phyloP scores from a whole-genome alignment of 208 protist genomes.

The Porcisia hertigi region DNA sequence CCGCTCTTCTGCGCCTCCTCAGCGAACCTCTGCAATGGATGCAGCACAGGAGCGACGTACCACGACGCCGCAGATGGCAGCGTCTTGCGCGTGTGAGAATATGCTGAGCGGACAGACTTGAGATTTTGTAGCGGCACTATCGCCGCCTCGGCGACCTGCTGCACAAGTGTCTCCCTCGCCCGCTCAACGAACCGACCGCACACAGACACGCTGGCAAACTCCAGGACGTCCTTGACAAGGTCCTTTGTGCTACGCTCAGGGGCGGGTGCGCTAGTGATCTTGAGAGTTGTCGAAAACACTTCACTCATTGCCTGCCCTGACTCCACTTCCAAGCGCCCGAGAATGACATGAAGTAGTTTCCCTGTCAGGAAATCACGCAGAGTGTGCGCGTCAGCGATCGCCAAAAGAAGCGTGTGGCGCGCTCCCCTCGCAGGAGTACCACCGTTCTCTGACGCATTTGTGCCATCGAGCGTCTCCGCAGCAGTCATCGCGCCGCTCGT shows the following conservation, averaged over 20 bases:
- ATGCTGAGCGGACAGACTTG: slow-evolving; percentile 70
- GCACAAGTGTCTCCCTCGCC: slow-evolving; percentile 29
- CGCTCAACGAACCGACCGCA: slow-evolving; percentile 31
- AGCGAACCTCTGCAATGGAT: slow-evolving; percentile 58
- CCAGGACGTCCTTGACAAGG: slow-evolving; percentile 23
- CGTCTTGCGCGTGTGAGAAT: slow-evolving; percentile 71
- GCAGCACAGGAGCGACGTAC: slow-evolving; percentile 60
- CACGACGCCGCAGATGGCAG: slow-evolving; percentile 70
- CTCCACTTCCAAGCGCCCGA: slow-evolving; percentile 6
- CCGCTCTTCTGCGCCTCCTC: slow-evolving; percentile 20
- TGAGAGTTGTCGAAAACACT: background rate
- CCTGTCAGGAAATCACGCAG: slow-evolving; percentile 22
- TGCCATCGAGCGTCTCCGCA: background rate
- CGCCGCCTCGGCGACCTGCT: slow-evolving; percentile 40
- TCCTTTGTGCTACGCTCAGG: slow-evolving; percentile 17
- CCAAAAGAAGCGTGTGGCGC: slow-evolving; percentile 17
- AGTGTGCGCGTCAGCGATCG: slow-evolving; percentile 23
- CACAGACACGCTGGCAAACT: slow-evolving; percentile 23
- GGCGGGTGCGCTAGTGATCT: background rate
- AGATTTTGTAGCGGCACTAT: slow-evolving; percentile 65
- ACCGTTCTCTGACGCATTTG: background rate
- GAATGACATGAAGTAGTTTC: slow-evolving; percentile 15
- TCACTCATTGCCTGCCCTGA: background rate
- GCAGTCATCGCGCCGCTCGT: background rate
- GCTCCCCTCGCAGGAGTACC: background rate